Percentiles rank a stretch among this genome's conserved stretches.
phyloP scores from a whole-genome alignment of 1,284 basidiomycete genomes.

The Moniliophthora roreri region DNA sequence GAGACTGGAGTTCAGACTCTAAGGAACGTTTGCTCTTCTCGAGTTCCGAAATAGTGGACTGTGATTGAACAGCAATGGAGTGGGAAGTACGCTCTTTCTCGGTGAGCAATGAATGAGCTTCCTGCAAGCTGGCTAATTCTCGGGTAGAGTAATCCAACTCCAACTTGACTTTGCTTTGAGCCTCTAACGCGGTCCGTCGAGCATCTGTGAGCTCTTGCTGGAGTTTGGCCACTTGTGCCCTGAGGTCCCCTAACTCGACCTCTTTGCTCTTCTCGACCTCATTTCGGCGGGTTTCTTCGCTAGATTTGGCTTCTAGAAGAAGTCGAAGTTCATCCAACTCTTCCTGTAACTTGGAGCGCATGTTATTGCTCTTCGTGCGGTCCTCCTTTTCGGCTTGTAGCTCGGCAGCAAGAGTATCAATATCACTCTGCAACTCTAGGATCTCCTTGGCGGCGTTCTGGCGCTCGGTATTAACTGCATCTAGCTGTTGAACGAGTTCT shows the following conservation, averaged over 20 bases:
- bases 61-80: conserved; percentile 51
- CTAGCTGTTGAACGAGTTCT: conserved; percentile 59
- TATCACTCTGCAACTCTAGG: conserved; percentile 63
- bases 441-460: conserved; percentile 58
- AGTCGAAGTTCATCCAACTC: conserved; percentile 87
- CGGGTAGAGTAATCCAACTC: conserved; percentile 62
- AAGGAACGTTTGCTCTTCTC: conserved; percentile 72
- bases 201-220: conserved; percentile 62
- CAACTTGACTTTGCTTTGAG: conserved; percentile 66
- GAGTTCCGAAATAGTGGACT: conserved; percentile 55
- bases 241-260: conserved; percentile 75
- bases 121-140: conserved; percentile 57
- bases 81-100: conserved; percentile 55
- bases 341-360: conserved; percentile 66
- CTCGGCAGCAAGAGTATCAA: conserved; percentile 70
- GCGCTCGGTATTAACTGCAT: conserved; percentile 52
- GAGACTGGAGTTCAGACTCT: conserved; percentile 74
- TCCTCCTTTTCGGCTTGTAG: conserved; percentile 67
- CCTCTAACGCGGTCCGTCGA: conserved; percentile 56
- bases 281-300: conserved; percentile 81
- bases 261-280: conserved; percentile 90
- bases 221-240: conserved; percentile 62
- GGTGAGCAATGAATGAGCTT: conserved; percentile 63
- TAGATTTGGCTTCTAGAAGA: conserved; percentile 81
- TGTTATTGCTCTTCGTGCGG: conserved; percentile 48